phyloP scores from a whole-genome alignment of 2,329 filamentous ascomycete genomes.

The Pseudogymnoascus sp. region DNA sequence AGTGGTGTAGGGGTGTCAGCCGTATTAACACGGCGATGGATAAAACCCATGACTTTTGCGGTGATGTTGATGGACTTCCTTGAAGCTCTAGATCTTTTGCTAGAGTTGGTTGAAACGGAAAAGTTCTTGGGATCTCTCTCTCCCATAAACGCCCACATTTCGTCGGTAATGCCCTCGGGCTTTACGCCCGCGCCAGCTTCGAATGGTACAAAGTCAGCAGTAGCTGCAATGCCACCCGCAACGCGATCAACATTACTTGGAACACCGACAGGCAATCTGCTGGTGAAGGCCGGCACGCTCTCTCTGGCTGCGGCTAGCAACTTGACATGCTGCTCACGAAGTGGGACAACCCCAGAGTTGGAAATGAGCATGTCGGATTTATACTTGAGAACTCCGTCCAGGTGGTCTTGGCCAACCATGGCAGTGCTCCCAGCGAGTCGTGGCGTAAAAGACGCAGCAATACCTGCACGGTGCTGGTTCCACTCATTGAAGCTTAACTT shows the following conservation, averaged over 20 bases:
- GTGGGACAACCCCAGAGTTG: neutral
- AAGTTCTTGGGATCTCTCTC: neutral
- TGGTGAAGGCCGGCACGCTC: too few relatives aligned
- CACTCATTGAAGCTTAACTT: neutral
- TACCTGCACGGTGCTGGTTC: neutral
- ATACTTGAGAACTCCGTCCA: neutral
- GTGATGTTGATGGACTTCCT: neutral
- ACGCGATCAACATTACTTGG: neutral
- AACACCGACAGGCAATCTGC: neutral
- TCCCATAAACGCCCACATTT: neutral
- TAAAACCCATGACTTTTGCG: neutral
- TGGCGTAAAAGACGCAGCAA: neutral
- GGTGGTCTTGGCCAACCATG: neutral
- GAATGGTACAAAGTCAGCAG: neutral
- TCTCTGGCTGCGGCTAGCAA: neutral
- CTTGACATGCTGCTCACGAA: neutral
- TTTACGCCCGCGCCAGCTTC: neutral
- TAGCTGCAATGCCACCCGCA: neutral
- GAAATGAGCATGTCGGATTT: neutral
- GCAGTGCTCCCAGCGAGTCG: neutral
- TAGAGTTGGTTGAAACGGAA: neutral
- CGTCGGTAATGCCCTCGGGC: neutral
- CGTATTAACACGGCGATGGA: constrained; percentile 2
- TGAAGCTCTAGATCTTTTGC: neutral
- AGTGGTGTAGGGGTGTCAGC: neutral